Conservation (phyloP, 1,284 basidiomycete species). For the Trametes versicolor region DNA sequence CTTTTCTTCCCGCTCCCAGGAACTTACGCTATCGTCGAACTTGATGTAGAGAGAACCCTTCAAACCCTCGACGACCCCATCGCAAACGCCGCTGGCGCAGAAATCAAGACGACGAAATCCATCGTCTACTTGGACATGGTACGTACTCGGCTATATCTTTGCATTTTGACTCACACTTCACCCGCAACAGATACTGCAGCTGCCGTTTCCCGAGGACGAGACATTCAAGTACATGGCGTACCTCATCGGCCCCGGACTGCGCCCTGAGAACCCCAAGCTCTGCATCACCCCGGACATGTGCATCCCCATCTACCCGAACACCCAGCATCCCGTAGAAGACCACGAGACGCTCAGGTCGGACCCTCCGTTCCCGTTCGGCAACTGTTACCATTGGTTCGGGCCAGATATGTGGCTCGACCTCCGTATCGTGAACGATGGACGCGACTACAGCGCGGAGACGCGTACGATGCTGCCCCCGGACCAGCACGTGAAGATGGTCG, state of each 20-base stretch:
- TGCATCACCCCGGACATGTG: constrained; percentile 15
- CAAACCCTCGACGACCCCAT: constrained; percentile 2
- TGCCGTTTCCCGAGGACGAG: not conserved
- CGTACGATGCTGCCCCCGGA: not conserved
- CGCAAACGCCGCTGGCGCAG: constrained; percentile 1
- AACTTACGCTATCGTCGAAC: constrained; percentile 7
- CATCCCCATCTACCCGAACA: constrained; percentile 13
- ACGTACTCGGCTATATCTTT: not conserved
- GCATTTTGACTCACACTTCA: too few species aligned
- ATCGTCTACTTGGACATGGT: constrained; percentile 7
- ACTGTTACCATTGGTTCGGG: constrained; percentile 26
- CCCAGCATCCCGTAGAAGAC: not conserved
- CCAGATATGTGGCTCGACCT: constrained; percentile 10
- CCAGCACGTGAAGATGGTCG: constrained; percentile 3
- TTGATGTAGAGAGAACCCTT: constrained; percentile 5
- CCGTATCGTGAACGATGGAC: constrained; percentile 11
- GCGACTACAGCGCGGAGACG: not conserved
- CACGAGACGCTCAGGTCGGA: not conserved
- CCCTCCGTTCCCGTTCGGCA: constrained; percentile 18
- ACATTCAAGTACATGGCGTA: constrained; percentile 4
- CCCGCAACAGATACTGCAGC: not conserved
- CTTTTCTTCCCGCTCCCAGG: constrained; percentile 9
- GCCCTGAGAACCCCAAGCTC: constrained; percentile 1
- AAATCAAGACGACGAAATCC: constrained; percentile 1
- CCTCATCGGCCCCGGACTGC: constrained; percentile 13